phyloP scores from a whole-genome alignment of 495 filamentous ascomycete species.

The Xylaria flabelliformis region DNA sequence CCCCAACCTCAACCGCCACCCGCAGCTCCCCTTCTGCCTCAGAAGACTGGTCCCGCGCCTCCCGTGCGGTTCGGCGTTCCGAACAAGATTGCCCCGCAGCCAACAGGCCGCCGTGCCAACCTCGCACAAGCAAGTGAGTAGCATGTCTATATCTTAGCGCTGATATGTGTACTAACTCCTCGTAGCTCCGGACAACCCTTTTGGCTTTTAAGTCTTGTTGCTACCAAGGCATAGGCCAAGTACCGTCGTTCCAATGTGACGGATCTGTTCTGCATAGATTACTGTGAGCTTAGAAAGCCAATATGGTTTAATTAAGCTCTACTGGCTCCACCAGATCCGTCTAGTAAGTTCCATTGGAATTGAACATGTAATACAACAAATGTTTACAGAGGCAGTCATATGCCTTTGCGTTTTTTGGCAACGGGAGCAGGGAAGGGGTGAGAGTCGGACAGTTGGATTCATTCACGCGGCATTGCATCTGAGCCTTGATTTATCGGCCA shows the following conservation, averaged over 20 bases:
- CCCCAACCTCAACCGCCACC: slow-evolving; percentile 58
- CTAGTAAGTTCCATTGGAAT: background rate
- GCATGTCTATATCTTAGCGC: slow-evolving; percentile 19
- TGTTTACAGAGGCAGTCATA: background rate
- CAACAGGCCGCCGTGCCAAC: slow-evolving; percentile 89
- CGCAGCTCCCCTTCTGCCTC: slow-evolving; percentile 66
- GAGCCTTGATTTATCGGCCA: slow-evolving; percentile 14
- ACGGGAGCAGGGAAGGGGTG: background rate
- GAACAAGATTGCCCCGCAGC: slow-evolving; percentile 84
- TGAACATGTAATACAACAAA: background rate
- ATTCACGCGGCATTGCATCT: slow-evolving; percentile 21
- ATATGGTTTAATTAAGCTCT: background rate
- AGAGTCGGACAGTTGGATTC: slow-evolving; percentile 9
- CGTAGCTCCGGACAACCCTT: slow-evolving; percentile 87
- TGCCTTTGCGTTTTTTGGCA: background rate
- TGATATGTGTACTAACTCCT: slow-evolving; percentile 26
- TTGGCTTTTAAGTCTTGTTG: slow-evolving; percentile 71
- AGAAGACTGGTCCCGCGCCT: slow-evolving; percentile 93
- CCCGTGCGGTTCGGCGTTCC: slow-evolving; percentile 86
- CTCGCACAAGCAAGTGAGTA: slow-evolving; percentile 92
- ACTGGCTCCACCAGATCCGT: background rate
- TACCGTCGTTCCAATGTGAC: background rate
- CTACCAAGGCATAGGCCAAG: background rate
- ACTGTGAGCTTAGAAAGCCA: background rate
- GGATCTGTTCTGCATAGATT: background rate